Percentiles rank a stretch among this genome's conserved stretches.
phyloP scores from a whole-genome alignment of 2,329 filamentous ascomycete genomes.

The Orbilia javanica region DNA sequence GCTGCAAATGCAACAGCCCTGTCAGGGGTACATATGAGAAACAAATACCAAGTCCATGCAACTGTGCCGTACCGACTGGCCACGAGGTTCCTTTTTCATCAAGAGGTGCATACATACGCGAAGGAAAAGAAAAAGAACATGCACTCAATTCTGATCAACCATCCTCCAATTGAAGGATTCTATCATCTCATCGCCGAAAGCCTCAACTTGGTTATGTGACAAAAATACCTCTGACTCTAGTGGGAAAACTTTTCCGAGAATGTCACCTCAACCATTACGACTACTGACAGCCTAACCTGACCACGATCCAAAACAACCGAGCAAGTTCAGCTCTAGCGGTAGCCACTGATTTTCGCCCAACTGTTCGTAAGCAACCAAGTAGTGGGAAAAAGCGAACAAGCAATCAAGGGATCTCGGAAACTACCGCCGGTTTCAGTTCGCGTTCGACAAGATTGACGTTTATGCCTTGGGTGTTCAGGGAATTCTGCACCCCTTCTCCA shows the following conservation, averaged over 20 bases:
- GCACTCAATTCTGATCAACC: neutral
- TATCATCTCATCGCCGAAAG: neutral
- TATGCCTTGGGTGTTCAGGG: neutral
- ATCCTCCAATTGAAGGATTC: neutral
- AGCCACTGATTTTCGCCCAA: neutral
- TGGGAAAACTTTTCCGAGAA: neutral
- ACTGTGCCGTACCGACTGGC: slow-evolving; percentile 1
- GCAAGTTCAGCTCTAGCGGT: slow-evolving; percentile 12
- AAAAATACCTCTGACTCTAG: slow-evolving; percentile 11
- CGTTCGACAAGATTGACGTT: slow-evolving; percentile 8
- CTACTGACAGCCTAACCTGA: neutral
- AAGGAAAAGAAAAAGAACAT: neutral
- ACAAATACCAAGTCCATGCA: neutral
- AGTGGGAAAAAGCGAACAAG: neutral
- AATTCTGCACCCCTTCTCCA: neutral
- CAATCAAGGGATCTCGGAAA: slow-evolving; percentile 25
- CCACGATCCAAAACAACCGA: neutral
- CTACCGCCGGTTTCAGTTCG: slow-evolving; percentile 20
- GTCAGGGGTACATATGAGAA: slow-evolving; percentile 23
- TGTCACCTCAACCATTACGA: slow-evolving; percentile 1
- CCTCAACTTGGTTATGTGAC: slow-evolving; percentile 4
- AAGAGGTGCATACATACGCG: neutral
- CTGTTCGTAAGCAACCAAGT: neutral
- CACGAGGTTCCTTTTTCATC: slow-evolving; percentile 5
- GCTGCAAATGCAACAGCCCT: slow-evolving; percentile 28